Percentiles rank a stretch among this genome's conserved stretches.
Evolutionary conservation across 352 stramenopile genomes (phyloP).

Genomic region (Lagenidium giganteum): DNA sequence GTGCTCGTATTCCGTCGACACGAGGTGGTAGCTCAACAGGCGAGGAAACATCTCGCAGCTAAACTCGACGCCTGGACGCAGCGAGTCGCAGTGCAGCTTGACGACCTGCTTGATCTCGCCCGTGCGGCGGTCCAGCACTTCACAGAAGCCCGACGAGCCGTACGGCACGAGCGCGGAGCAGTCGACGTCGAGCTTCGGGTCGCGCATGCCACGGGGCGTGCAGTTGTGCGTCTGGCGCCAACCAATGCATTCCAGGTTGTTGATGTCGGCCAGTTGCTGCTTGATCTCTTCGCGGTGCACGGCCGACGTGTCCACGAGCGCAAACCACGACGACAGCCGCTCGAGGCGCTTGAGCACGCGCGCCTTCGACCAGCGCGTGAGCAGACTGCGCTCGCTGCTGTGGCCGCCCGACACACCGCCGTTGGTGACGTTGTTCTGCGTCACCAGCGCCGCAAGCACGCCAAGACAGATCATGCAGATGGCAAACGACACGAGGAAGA

Average conservation of each 20-base stretch:
- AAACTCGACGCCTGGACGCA: conserved; percentile 17
- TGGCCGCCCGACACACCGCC: conserved; percentile 30
- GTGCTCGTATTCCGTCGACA: conserved; percentile 17
- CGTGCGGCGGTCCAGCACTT: conserved; percentile 5
- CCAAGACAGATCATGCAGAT: conserved; percentile 46
- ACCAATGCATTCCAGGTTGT: conserved; percentile 6
- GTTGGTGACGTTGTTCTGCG: conserved; percentile 38
- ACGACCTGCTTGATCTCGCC: conserved; percentile 4
- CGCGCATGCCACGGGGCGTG: conserved; percentile 5
- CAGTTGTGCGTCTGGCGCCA: conserved; percentile 15
- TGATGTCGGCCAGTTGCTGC: conserved; percentile 25
- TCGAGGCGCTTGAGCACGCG: conserved; percentile 9
- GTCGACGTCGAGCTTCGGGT: background rate
- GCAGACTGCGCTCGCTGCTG: no score
- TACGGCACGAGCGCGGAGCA: conserved; percentile 1
- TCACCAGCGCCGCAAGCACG: conserved; percentile 38
- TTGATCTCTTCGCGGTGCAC: conserved; percentile 10
- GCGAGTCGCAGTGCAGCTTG: conserved; percentile 18
- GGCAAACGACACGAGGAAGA: conserved; percentile 42
- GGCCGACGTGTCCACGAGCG: conserved; percentile 1
- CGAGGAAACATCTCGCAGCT: conserved; percentile 15
- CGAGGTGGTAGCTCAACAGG: conserved; percentile 14
- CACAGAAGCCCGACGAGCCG: conserved; percentile 15
- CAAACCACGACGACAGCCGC: conserved; percentile 10
- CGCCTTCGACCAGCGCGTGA: background rate